Evolutionary conservation across 2,329 filamentous ascomycete species (phyloP), one percentile per base, ranked within the genome.

Genomic region (Cladosporium velox): DNA sequence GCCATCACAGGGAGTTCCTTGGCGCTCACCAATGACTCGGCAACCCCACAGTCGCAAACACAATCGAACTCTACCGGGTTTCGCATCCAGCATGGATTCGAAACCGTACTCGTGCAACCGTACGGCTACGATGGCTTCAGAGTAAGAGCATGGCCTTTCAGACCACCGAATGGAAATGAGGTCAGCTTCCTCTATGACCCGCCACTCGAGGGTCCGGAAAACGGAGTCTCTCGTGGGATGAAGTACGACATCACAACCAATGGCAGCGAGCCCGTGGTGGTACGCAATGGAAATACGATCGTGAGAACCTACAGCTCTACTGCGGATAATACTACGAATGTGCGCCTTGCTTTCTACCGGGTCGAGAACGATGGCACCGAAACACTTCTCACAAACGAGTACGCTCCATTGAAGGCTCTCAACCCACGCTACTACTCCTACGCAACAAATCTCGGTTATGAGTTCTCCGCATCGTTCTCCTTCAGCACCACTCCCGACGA

Each of bases 61-160:
- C 57, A 59, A 30, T 38, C 71, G 7, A 74, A 72, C 30, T 72
- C 72, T 4, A 71, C 70, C n/a, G 72, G 72, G 30, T 71, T 79
- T 44, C 72, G 72, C 11, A 74, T 79, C 65, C 74, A 77, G 35
- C 77, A 79, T 72, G 78, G 78, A 10, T 78, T 78, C 51, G 78
- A 79, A 67, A 77, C 75, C 2, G 69, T 79, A 1, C 70, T 79
- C 1, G 75, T 79, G 5, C 77, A 79, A 61, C 78, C 77, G 12
- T 79, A 75, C 69, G 78, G 78, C 14, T 78, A 77, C 59, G 78
- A 79, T 68, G 78, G 78, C 1, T 79, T 79, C 58, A 74, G 78
- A 7, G 76, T 79, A 5, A 73, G 78, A 63, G 77, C 78, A 8
- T 79, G 77, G 78, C 75, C 77, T 0, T 79, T 75, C 67, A 70